A percentile compares a stretch with the other conserved stretches of the same genome.
Conservation (phyloP, 1,139 yeast genomes). For the Lodderomyces elongisporus region DNA sequence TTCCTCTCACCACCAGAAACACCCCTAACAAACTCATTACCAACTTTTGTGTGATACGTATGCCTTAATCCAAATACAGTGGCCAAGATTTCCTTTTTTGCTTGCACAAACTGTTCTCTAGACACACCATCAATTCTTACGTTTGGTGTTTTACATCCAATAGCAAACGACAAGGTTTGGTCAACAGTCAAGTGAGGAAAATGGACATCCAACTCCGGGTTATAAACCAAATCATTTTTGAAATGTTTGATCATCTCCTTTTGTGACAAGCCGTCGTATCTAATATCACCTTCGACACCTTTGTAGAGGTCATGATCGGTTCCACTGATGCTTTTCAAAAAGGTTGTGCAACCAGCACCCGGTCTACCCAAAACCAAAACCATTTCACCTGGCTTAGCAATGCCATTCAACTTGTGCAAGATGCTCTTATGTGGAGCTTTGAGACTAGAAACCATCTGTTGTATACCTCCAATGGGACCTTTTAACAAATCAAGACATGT, state of each 20-base stretch:
- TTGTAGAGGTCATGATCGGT: conserved; percentile 22
- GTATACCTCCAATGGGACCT: conserved; percentile 26
- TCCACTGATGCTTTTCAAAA: conserved; percentile 52
- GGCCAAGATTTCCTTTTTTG: conserved; percentile 46
- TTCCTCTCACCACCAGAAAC: conserved; percentile 85
- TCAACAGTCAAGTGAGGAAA: conserved; percentile 62
- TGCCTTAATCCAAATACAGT: conserved; percentile 51
- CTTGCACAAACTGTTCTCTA: conserved; percentile 43
- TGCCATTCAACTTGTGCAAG: conserved; percentile 36
- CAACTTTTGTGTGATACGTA: conserved; percentile 23
- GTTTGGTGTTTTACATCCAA: conserved; percentile 57
- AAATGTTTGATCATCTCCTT: conserved; percentile 44
- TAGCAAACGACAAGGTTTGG: conserved; percentile 57
- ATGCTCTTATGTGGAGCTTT: conserved; percentile 36
- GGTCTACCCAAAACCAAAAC: conserved; percentile 60
- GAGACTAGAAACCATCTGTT: conserved; percentile 9
- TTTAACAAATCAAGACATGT: conserved; percentile 46
- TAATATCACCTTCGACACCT: conserved; percentile 31
- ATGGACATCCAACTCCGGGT: conserved; percentile 59
- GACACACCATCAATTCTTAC: conserved; percentile 45
- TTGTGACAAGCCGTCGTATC: conserved; percentile 49
- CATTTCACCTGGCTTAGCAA: conserved; percentile 57
- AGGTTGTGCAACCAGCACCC: conserved; percentile 63
- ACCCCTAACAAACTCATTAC: conserved; percentile 58
- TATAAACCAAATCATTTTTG: conserved; percentile 52